Conservation (phyloP, 2,329 filamentous ascomycete genomes). For the Waltergamsia citrina region DNA sequence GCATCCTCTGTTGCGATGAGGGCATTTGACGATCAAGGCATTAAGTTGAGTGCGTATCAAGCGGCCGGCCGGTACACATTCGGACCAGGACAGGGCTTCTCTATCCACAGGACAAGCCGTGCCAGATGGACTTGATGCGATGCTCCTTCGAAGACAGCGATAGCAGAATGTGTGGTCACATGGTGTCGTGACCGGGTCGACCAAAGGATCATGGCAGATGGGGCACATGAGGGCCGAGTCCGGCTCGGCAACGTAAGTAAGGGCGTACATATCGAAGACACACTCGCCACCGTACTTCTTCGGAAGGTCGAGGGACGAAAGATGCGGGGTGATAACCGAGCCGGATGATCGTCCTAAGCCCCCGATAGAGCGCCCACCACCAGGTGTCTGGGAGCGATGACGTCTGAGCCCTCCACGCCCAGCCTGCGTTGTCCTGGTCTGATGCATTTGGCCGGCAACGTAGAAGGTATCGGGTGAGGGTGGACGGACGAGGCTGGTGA, state of each 20-base stretch:
- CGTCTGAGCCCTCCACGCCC: background rate
- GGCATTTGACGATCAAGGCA: conserved; percentile 48
- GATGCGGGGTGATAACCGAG: conserved; percentile 24
- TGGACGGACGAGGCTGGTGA: conserved; percentile 27
- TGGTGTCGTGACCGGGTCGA: conserved; percentile 49
- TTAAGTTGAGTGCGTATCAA: conserved; percentile 53
- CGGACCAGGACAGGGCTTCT: conserved; percentile 26
- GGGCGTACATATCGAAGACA: conserved; percentile 33
- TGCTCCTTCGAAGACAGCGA: conserved; percentile 39
- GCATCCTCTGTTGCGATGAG: conserved; percentile 42
- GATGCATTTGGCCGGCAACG: conserved; percentile 14
- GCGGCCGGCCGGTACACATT: conserved; percentile 30
- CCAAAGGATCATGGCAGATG: conserved; percentile 51
- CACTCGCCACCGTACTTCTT: conserved; percentile 24
- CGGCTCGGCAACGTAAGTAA: conserved; percentile 31
- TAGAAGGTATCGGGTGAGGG: conserved; percentile 26
- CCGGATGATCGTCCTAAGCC: conserved; percentile 14
- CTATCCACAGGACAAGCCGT: conserved; percentile 49
- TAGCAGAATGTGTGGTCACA: conserved; percentile 60
- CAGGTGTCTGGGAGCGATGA: background rate
- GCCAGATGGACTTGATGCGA: conserved; percentile 27
- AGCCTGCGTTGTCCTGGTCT: conserved; percentile 6
- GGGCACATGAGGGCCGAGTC: conserved; percentile 41
- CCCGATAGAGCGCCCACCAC: conserved; percentile 3
- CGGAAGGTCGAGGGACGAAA: conserved; percentile 27